Base-by-base conservation (phyloP, 2,329 filamentous ascomycete genomes). In the Tetracladium maxilliforme region DNA sequence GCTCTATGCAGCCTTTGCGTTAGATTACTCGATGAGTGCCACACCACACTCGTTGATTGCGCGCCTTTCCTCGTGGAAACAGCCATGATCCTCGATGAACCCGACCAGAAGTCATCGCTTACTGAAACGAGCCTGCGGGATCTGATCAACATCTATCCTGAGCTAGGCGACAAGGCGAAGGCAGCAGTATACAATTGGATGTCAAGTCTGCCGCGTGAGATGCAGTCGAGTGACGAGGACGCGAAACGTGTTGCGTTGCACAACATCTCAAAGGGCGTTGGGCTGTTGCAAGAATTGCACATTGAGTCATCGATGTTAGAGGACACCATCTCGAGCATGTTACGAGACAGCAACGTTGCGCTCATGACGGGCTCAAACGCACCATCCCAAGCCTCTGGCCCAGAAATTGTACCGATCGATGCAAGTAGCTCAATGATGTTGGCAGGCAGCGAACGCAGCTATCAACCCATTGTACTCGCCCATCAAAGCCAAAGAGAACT, bases 141-240 rank as follows among this genome's bases (percentile, higher is more conserved):
- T 32, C 53, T 92, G 14, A 54, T 75, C 6, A 61, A 53, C 19
- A 67, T 73, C 8, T 71, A 83, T 36, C 51, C 62, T 3, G 55
- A 65, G 24, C 58, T 86, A 3, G 53, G 63, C 4, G 70, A 78
- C 13, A 54, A 67, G 4, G 54, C 87, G 14, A 80, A 81, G 37
- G 65, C 62, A 15, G 76, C 69, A 1, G 60, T 92, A 1, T 79
- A 87, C 45, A 73, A 72, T 26, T 94, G 86, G 84, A 65, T 86
- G 14, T 69, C 70, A 3, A 75, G 81, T 20, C 63, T 98, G 11
- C 76, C 87, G 5, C 68, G 84, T 10, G 51, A 82, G 10, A 86
- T 94, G 71, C 82, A 87, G 44, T 70, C 73, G 7, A 77, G 73
- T 36, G 84, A 95, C 39, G 83, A 93, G 37, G 61, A 61, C n/a